Conservation (phyloP, 2,329 filamentous ascomycete genomes). For the Rhinocladiella similis region DNA sequence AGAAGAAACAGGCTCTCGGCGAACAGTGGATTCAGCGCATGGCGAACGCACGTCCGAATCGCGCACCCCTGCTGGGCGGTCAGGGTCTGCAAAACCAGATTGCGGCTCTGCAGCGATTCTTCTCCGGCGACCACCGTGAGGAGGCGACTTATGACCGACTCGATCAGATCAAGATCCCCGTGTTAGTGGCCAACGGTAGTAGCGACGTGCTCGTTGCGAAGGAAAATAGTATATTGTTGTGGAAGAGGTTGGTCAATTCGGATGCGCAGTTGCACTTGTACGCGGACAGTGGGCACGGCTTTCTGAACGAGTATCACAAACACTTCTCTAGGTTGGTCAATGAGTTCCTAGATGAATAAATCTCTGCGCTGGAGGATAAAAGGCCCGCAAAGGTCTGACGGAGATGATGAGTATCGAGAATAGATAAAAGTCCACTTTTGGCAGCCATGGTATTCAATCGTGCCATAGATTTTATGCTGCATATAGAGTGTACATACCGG, state of each 20-base stretch:
- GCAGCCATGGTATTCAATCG: too few relatives aligned
- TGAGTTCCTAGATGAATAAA: slow-evolving; percentile 15
- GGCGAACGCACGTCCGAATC: slow-evolving; percentile 1
- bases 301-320: slow-evolving; percentile 16
- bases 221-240: slow-evolving; percentile 17
- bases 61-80: slow-evolving; percentile 4
- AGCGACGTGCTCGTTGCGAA: slow-evolving; percentile 19
- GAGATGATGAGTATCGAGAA: too few relatives aligned
- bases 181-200: slow-evolving; percentile 19
- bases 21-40: slow-evolving; percentile 14
- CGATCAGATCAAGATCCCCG: slow-evolving; percentile 10
- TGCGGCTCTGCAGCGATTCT: slow-evolving; percentile 7
- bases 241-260: slow-evolving; percentile 10
- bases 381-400: background rate
- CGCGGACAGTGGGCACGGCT: slow-evolving; percentile 18
- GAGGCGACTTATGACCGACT: slow-evolving; percentile 15
- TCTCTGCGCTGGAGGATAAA: background rate
- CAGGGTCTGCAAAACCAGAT: slow-evolving; percentile 10
- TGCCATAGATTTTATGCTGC: too few relatives aligned
- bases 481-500: too few relatives aligned
- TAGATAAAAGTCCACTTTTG: too few relatives aligned
- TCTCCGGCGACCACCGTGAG: slow-evolving; percentile 11
- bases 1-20: slow-evolving; percentile 7
- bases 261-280: slow-evolving; percentile 19
- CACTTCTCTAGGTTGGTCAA: slow-evolving; percentile 19